Evolutionary conservation across 495 filamentous ascomycete genomes (phyloP).

Genomic region (Penicillium roqueforti): DNA sequence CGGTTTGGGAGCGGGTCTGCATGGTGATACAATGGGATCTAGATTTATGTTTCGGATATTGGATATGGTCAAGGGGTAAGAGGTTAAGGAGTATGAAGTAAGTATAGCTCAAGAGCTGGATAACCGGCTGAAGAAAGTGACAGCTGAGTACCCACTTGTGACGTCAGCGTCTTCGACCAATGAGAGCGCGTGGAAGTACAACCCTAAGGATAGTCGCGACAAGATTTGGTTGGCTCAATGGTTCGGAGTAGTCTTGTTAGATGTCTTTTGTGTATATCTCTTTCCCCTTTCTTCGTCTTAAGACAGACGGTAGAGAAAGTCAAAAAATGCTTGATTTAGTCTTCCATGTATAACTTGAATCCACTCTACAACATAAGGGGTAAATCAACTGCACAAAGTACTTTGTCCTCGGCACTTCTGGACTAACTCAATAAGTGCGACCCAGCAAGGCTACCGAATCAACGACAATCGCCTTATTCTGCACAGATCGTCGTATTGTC

Average conservation of each 20-base stretch:
- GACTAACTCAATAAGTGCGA: too few species aligned
- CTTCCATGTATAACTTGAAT: too few species aligned
- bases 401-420: too few species aligned
- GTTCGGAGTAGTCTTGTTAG: too few species aligned
- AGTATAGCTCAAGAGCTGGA: background rate
- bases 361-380: too few species aligned
- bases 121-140: slow-evolving; percentile 1
- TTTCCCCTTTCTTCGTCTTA: too few species aligned
- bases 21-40: slow-evolving; percentile 1
- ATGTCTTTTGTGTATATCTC: too few species aligned
- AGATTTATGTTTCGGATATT: background rate
- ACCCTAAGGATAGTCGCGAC: too few species aligned
- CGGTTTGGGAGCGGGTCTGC: slow-evolving; percentile 13
- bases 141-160: slow-evolving; percentile 5
- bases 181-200: background rate
- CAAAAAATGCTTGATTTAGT: too few species aligned
- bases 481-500: background rate
- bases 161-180: slow-evolving; percentile 18
- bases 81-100: background rate
- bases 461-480: background rate
- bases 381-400: too few species aligned
- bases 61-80: background rate
- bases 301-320: too few species aligned
- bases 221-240: too few species aligned
- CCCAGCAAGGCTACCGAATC: background rate